Percentiles rank a stretch among this genome's conserved stretches.
Conservation (phyloP, 1,139 yeast genomes). For the Magnusiomyces magnusii region DNA sequence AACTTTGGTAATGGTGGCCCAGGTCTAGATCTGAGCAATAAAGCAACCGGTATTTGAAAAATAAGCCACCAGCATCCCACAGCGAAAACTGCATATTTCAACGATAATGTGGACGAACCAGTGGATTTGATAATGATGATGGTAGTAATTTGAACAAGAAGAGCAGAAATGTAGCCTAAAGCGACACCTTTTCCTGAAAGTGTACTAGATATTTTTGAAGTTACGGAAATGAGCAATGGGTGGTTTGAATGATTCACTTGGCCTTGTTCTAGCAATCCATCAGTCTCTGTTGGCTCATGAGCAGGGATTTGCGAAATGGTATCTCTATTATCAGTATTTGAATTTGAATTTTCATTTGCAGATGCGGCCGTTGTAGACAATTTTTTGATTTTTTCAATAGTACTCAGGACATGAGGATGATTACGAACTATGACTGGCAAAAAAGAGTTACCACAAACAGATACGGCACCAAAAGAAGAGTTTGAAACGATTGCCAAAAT, state of each 20-base stretch:
- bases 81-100: constrained; percentile 47
- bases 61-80: constrained; percentile 68
- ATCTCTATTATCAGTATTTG: neutral
- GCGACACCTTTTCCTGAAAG: constrained; percentile 64
- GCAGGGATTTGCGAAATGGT: neutral
- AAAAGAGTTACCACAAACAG: constrained; percentile 68
- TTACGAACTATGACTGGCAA: constrained; percentile 48
- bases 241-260: constrained; percentile 10
- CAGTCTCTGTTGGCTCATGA: constrained; percentile 1
- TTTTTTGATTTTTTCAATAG: constrained; percentile 6
- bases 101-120: constrained; percentile 40
- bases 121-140: constrained; percentile 42
- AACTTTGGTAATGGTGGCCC: constrained; percentile 30
- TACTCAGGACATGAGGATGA: constrained; percentile 21
- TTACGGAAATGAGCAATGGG: constrained; percentile 13
- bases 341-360: neutral
- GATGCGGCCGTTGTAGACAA: neutral
- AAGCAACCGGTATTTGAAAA: constrained; percentile 51
- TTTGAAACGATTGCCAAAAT: constrained; percentile 51
- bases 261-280: neutral
- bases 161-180: constrained; percentile 55
- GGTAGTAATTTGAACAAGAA: constrained; percentile 51
- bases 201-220: constrained; percentile 31
- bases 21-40: constrained; percentile 41
- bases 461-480: constrained; percentile 63